Percentiles rank a stretch among this genome's conserved stretches.
These are phyloP conservation scores for Dactylonectria estremocensis DNA, from an alignment of 2,329 filamentous ascomycete species.

Conservation along the genomic window DNA sequence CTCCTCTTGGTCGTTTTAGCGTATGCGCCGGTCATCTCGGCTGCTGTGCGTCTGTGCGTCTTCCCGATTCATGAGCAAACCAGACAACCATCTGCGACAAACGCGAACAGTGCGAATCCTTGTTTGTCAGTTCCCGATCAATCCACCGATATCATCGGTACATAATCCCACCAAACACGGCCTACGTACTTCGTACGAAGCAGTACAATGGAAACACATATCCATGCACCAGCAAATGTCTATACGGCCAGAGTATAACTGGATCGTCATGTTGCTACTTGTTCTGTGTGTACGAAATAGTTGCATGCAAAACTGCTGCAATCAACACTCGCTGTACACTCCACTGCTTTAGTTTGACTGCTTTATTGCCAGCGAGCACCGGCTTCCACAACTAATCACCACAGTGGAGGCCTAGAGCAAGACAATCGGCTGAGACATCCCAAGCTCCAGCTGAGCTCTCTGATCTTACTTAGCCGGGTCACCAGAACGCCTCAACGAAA, in stretches of 20 bases:
- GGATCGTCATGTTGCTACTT: neutral
- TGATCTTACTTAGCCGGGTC: constrained; percentile 17
- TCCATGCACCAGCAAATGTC: constrained; percentile 9
- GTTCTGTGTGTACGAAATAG: too few relatives aligned
- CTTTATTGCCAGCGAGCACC: constrained; percentile 10
- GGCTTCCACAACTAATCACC: constrained; percentile 8
- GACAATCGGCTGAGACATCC: constrained; percentile 34
- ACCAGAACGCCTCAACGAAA: constrained; percentile 10
- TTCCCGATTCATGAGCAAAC: constrained; percentile 9
- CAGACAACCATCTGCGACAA: constrained; percentile 11
- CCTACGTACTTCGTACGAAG: neutral
- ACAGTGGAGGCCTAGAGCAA: constrained; percentile 1
- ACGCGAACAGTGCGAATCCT: neutral
- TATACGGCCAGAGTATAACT: neutral
- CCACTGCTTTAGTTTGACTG: constrained; percentile 5
- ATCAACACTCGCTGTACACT: constrained; percentile 2
- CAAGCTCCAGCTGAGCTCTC: constrained; percentile 29
- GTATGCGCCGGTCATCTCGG: constrained; percentile 24
- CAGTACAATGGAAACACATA: neutral
- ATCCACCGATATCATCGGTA: constrained; percentile 22
- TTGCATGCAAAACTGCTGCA: constrained; percentile 16
- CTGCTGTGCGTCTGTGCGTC: constrained; percentile 17
- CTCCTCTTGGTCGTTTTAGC: constrained; percentile 22
- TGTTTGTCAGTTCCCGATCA: constrained; percentile 7
- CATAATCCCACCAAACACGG: constrained; percentile 1